phyloP scores from a whole-genome alignment of 164 flowering plant species.

The Piper betle region DNA sequence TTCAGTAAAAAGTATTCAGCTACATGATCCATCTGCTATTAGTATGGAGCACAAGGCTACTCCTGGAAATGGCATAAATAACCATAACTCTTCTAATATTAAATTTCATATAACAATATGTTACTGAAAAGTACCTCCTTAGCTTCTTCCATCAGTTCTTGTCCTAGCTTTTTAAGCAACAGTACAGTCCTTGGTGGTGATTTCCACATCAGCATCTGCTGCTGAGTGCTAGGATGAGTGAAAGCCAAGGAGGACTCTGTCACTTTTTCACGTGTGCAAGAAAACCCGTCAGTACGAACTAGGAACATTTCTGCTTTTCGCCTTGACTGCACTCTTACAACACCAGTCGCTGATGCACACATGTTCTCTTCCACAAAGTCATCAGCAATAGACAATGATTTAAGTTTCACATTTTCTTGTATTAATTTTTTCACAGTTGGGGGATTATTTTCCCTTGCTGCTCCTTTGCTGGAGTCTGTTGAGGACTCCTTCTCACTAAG shows the following conservation, averaged over 20 bases:
- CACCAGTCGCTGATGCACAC: slow-evolving; percentile 99
- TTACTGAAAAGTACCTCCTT: slow-evolving; percentile 55
- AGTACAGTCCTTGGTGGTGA: slow-evolving; percentile 86
- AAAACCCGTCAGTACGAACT: slow-evolving; percentile 92
- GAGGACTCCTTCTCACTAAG: neutral
- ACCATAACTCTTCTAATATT: neutral
- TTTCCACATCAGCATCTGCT: slow-evolving; percentile 99
- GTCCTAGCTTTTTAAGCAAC: slow-evolving; percentile 79
- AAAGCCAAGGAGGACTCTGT: slow-evolving; percentile 94
- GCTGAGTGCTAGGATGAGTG: slow-evolving; percentile 98
- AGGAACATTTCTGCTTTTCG: slow-evolving; percentile 97
- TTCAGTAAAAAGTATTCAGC: neutral
- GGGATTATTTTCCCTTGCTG: slow-evolving; percentile 6
- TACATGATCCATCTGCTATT: neutral
- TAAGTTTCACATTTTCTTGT: slow-evolving; percentile 15
- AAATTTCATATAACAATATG: neutral
- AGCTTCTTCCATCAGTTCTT: slow-evolving; percentile 89
- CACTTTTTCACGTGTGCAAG: slow-evolving; percentile 85
- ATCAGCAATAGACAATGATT: slow-evolving; percentile 25
- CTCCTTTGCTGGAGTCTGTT: neutral
- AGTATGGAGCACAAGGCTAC: too few relatives aligned
- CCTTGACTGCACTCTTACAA: slow-evolving; percentile 91
- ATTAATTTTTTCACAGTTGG: slow-evolving; percentile 10
- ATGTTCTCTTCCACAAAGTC: slow-evolving; percentile 55
- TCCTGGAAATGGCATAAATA: neutral